Evolutionary conservation across 805 yeast species (phyloP).

Genomic region (Maudiozyma bulderi): DNA sequence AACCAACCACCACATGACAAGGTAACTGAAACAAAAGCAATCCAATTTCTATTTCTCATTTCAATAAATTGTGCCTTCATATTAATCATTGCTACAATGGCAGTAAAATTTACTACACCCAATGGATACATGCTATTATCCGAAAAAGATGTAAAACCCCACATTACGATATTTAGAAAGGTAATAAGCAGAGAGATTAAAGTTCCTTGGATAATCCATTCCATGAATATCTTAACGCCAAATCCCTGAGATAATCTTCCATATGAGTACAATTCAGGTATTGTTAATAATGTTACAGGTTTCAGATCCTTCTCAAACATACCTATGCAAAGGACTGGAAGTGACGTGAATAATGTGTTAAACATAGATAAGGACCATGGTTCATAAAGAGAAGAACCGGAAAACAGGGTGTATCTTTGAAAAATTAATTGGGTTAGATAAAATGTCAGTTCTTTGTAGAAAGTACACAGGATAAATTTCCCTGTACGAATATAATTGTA

Average conservation of each 20-base stretch:
- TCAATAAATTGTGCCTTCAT: slow-evolving; percentile 74
- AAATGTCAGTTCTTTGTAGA: slow-evolving; percentile 86
- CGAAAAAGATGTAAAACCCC: slow-evolving; percentile 57
- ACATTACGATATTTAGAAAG: slow-evolving; percentile 54
- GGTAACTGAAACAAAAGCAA: slow-evolving; percentile 54
- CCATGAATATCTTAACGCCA: slow-evolving; percentile 55
- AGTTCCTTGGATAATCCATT: slow-evolving; percentile 74
- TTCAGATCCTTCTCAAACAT: slow-evolving; percentile 86
- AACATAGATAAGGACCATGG: slow-evolving; percentile 96
- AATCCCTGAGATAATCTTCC: slow-evolving; percentile 73
- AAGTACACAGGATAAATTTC: slow-evolving; percentile 85
- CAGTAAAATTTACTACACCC: slow-evolving; percentile 68
- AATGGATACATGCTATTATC: slow-evolving; percentile 78
- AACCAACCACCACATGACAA: slow-evolving; percentile 81
- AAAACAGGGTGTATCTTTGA: slow-evolving; percentile 77
- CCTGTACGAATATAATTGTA: slow-evolving; percentile 89
- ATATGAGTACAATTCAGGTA: slow-evolving; percentile 76
- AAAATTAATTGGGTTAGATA: slow-evolving; percentile 81
- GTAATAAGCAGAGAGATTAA: slow-evolving; percentile 61
- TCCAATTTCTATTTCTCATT: slow-evolving; percentile 62
- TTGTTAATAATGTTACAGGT: slow-evolving; percentile 80
- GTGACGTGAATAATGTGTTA: slow-evolving; percentile 87
- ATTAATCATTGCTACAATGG: slow-evolving; percentile 63
- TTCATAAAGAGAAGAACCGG: slow-evolving; percentile 90
- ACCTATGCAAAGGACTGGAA: slow-evolving; percentile 89